These are phyloP conservation scores for Pleurostoma richardsiae DNA, from an alignment of 2,329 filamentous ascomycete species.

Conservation along the genomic window DNA sequence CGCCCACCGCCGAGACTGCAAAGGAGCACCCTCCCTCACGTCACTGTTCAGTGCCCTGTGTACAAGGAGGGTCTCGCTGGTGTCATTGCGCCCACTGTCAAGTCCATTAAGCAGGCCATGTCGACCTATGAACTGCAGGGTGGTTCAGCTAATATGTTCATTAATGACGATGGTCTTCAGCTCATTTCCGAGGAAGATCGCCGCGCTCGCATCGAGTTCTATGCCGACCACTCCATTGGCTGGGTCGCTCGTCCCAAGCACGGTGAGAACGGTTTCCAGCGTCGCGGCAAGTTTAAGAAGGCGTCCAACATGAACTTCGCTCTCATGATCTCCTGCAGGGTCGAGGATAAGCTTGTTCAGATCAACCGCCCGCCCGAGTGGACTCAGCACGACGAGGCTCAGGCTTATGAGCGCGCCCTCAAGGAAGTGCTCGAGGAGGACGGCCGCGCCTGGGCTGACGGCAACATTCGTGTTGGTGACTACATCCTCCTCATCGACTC, in stretches of 20 bases:
- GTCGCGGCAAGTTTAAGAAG: conserved; percentile 65
- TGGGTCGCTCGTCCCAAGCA: conserved; percentile 64
- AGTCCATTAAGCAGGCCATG: conserved; percentile 72
- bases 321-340: conserved; percentile 61
- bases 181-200: conserved; percentile 59
- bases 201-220: conserved; percentile 60
- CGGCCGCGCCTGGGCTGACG: conserved; percentile 73
- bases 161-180: conserved; percentile 73
- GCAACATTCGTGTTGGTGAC: conserved; percentile 80
- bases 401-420: conserved; percentile 61
- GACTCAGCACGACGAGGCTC: conserved; percentile 64
- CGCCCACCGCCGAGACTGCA: conserved; percentile 60
- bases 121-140: conserved; percentile 73
- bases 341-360: conserved; percentile 61
- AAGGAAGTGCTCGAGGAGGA: conserved; percentile 62
- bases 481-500: conserved; percentile 77
- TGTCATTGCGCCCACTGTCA: conserved; percentile 74
- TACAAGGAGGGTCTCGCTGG: conserved; percentile 77
- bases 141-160: conserved; percentile 72
- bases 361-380: conserved; percentile 56
- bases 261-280: conserved; percentile 56
- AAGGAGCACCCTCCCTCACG: conserved; percentile 55
- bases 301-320: conserved; percentile 71
- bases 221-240: conserved; percentile 63
- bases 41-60: conserved; percentile 81